Conservation (phyloP, 2,329 filamentous ascomycete genomes). For the Hyphodiscus sp. region DNA sequence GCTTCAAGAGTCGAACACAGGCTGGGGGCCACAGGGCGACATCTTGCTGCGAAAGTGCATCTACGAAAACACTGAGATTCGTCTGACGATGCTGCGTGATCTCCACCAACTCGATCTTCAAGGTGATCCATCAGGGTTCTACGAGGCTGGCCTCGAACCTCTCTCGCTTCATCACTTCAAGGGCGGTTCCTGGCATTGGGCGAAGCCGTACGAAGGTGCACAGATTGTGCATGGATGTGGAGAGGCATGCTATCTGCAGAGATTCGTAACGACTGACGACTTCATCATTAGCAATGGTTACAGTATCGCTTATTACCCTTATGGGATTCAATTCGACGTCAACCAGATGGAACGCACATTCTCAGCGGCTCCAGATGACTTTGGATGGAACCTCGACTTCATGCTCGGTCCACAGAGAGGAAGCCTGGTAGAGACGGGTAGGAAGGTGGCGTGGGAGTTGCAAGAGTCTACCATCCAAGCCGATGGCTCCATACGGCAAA, state of each 20-base stretch:
- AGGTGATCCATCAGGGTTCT: conserved; percentile 28
- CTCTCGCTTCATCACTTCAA: conserved; percentile 29
- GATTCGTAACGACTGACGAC: conserved; percentile 25
- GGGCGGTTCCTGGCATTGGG: conserved; percentile 47
- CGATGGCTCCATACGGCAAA: conserved; percentile 46
- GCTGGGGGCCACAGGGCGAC: conserved; percentile 44
- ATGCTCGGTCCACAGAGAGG: conserved; percentile 44
- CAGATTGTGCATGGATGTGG: conserved; percentile 27
- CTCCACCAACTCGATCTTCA: conserved; percentile 28
- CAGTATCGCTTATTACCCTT: conserved; percentile 25
- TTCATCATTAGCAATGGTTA: conserved; percentile 29
- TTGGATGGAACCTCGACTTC: conserved; percentile 36
- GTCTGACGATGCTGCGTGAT: conserved; percentile 25
- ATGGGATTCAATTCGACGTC: conserved; percentile 26
- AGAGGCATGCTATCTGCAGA: conserved; percentile 28
- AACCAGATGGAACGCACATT: conserved; percentile 29
- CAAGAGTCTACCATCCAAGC: conserved; percentile 41
- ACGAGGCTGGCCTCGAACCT: conserved; percentile 25
- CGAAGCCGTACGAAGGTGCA: conserved; percentile 20
- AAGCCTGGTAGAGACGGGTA: conserved; percentile 41
- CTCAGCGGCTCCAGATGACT: conserved; percentile 22
- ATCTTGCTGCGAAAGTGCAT: conserved; percentile 28
- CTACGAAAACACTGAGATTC: conserved; percentile 28
- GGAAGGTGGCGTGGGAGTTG: conserved; percentile 49
- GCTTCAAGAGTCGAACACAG: conserved; percentile 47